phyloP scores from a whole-genome alignment of 176 grass and related monocot species.

The Triticum urartu region DNA sequence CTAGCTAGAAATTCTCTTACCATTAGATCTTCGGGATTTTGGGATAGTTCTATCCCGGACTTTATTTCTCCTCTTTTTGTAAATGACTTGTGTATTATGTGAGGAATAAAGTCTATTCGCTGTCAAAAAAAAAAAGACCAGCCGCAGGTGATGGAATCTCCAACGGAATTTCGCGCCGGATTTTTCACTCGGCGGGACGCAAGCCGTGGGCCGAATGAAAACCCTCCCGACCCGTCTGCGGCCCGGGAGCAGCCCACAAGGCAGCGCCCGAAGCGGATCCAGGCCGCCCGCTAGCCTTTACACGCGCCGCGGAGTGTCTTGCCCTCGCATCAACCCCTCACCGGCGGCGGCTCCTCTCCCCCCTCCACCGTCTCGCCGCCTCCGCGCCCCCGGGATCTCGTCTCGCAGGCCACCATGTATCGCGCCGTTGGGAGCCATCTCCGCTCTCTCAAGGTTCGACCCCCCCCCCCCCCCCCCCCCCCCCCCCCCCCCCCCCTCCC shows the following conservation, averaged over 20 bases:
- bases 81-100: too few relatives aligned
- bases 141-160: not conserved
- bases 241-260: not conserved
- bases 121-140: too few relatives aligned
- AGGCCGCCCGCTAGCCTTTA: not conserved
- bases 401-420: conserved; percentile 40
- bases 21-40: too few relatives aligned
- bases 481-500: not conserved
- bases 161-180: not conserved
- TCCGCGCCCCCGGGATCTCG: not conserved
- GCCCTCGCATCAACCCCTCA: conserved; percentile 7
- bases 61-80: too few relatives aligned
- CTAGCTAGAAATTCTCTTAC: too few relatives aligned
- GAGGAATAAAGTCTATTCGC: too few relatives aligned
- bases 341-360: not conserved
- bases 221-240: not conserved
- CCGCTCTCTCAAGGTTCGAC: conserved; percentile 48
- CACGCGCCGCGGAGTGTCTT: conserved; percentile 6
- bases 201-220: not conserved
- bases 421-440: conserved; percentile 42
- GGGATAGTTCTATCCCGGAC: too few relatives aligned
- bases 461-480: not conserved
- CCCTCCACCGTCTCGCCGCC: not conserved
- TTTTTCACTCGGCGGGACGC: not conserved
- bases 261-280: not conserved